Conservation (phyloP, 495 filamentous ascomycete species). For the Penicillium nucicola region DNA sequence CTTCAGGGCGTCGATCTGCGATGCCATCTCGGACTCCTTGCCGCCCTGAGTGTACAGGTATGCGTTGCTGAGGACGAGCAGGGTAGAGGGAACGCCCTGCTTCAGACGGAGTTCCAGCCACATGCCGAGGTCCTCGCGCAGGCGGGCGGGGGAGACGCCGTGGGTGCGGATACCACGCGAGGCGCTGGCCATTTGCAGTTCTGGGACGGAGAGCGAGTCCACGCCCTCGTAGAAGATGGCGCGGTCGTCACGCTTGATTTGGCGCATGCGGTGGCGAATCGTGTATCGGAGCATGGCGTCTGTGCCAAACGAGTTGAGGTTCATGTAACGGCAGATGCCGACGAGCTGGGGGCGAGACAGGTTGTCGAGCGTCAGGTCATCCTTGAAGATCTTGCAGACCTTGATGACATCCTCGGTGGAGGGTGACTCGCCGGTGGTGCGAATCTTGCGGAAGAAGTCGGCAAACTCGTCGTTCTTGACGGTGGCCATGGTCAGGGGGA, state of each 20-base stretch:
- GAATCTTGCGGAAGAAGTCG: slow-evolving; percentile 97
- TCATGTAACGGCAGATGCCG: slow-evolving; percentile 98
- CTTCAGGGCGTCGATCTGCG: slow-evolving; percentile 90
- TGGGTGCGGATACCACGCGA: slow-evolving; percentile 90
- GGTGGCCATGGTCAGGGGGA: slow-evolving; percentile 80
- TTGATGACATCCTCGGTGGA: slow-evolving; percentile 91
- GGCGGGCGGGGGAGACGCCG: slow-evolving; percentile 77
- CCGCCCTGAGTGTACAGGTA: slow-evolving; percentile 87
- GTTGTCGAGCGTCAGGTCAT: slow-evolving; percentile 97
- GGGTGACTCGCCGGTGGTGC: slow-evolving; percentile 84
- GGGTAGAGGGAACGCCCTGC: slow-evolving; percentile 88
- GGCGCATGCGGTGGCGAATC: slow-evolving; percentile 94
- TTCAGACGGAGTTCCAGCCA: slow-evolving; percentile 95
- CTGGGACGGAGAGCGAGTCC: slow-evolving; percentile 84
- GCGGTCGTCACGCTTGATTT: slow-evolving; percentile 96
- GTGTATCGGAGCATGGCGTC: slow-evolving; percentile 98
- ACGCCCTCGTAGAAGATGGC: slow-evolving; percentile 96
- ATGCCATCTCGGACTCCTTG: slow-evolving; percentile 81
- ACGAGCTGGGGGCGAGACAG: slow-evolving; percentile 93
- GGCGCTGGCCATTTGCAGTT: slow-evolving; percentile 87
- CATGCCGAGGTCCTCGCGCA: slow-evolving; percentile 88
- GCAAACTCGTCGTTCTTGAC: slow-evolving; percentile 92
- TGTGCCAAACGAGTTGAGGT: slow-evolving; percentile 93
- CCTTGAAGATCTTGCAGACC: slow-evolving; percentile 99
- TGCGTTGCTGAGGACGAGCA: slow-evolving; percentile 93